These are phyloP conservation scores for Pistacia integerrima DNA, from an alignment of 345 rosid species.

Conservation along the genomic window DNA sequence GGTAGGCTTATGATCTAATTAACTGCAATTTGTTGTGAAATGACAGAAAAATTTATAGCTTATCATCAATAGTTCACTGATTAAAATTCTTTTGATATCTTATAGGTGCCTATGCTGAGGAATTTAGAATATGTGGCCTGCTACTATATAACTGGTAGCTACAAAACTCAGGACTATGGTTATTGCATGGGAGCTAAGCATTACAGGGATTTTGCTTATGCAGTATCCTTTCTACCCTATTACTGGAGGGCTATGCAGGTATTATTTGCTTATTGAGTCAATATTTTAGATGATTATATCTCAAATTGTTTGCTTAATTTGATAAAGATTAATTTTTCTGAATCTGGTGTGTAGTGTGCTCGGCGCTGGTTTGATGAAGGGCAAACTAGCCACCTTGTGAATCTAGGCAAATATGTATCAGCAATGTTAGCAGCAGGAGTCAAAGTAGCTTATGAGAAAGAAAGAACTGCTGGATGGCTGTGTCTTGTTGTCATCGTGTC, in stretches of 20 bases:
- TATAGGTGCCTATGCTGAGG: constrained; percentile 79
- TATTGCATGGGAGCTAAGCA: constrained; percentile 78
- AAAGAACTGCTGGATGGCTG: constrained; percentile 60
- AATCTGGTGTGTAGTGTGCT: constrained; percentile 63
- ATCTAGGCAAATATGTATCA: constrained; percentile 92
- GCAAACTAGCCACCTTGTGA: constrained; percentile 64
- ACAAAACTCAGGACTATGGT: constrained; percentile 80
- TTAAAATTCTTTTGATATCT: neutral
- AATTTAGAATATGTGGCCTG: constrained; percentile 87
- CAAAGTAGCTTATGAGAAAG: constrained; percentile 87
- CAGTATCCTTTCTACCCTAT: constrained; percentile 95
- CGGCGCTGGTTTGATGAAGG: constrained; percentile 97
- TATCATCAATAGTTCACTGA: constrained; percentile 7
- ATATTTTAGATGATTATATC: neutral
- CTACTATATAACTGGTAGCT: constrained; percentile 94
- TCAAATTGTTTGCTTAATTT: constrained; percentile 1
- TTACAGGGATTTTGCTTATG: constrained; percentile 87
- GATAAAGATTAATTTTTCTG: constrained; percentile 1
- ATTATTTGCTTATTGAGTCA: constrained; percentile 7
- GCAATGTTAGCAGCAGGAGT: constrained; percentile 98
- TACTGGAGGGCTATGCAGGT: constrained; percentile 99
- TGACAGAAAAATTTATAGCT: neutral
- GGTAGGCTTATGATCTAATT: constrained; percentile 37
- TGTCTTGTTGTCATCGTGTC: constrained; percentile 75
- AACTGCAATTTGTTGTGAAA: neutral